Percentiles rank a stretch among this genome's conserved stretches.
phyloP scores from a whole-genome alignment of 257 asterid species.

The Apocynum venetum region DNA sequence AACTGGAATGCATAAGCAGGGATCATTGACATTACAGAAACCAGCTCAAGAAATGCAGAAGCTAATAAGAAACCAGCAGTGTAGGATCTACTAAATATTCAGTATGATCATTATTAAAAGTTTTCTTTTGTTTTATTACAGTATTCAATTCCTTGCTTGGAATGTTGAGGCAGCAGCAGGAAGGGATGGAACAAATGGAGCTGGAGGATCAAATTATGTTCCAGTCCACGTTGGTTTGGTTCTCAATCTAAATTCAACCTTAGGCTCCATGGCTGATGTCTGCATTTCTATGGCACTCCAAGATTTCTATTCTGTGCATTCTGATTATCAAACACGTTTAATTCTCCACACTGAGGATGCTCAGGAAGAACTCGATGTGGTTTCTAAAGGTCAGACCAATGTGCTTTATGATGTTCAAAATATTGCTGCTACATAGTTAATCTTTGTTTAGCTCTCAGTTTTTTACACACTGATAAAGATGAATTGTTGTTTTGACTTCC shows the following conservation, averaged over 20 bases:
- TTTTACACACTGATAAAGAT: background rate
- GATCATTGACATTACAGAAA: background rate
- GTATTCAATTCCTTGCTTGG: background rate
- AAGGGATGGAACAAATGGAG: background rate
- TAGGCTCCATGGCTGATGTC: slow-evolving; percentile 42
- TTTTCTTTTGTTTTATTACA: background rate
- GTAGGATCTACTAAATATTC: background rate
- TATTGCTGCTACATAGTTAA: background rate
- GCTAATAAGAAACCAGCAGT: background rate
- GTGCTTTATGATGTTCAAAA: background rate
- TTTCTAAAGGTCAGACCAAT: slow-evolving; percentile 36
- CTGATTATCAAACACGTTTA: slow-evolving; percentile 38
- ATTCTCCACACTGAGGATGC: slow-evolving; percentile 33
- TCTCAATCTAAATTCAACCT: slow-evolving; percentile 38
- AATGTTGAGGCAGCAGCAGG: background rate
- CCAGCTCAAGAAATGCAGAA: background rate
- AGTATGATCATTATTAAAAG: slow-evolving; percentile 3
- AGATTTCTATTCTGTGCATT: slow-evolving; percentile 39
- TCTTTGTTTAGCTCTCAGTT: background rate
- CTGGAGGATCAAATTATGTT: slow-evolving; percentile 3
- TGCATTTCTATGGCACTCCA: slow-evolving; percentile 49
- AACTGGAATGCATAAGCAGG: background rate
- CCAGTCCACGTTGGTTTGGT: slow-evolving; percentile 40
- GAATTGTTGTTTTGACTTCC: background rate
- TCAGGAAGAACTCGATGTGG: slow-evolving; percentile 27